Percentiles rank a stretch among this genome's conserved stretches.
These are phyloP conservation scores for Mycena haematopus DNA, from an alignment of 768 basidiomycete genomes.

Conservation along the genomic window DNA sequence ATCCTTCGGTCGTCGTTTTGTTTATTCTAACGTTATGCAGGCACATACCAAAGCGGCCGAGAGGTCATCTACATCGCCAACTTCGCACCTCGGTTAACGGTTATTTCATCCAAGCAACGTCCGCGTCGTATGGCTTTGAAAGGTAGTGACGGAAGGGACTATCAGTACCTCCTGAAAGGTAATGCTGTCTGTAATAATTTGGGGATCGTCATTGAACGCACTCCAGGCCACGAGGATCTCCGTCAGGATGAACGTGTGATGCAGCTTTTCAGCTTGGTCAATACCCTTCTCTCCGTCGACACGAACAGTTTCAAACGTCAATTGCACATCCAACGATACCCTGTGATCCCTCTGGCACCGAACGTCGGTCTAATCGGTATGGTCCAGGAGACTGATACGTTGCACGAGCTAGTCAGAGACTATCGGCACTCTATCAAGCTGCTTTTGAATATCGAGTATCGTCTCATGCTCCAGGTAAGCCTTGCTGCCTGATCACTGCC, in stretches of 20 bases:
- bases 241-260: slow-evolving; percentile 99
- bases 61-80: slow-evolving; percentile 81
- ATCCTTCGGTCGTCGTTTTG: neutral
- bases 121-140: slow-evolving; percentile 87
- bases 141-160: slow-evolving; percentile 92
- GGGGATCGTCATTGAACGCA: neutral
- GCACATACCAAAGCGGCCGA: slow-evolving; percentile 91
- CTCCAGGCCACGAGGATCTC: slow-evolving; percentile 92
- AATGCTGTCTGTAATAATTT: neutral
- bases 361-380: slow-evolving; percentile 94
- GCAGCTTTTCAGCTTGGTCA: slow-evolving; percentile 98
- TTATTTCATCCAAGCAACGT: slow-evolving; percentile 96
- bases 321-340: slow-evolving; percentile 90
- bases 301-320: slow-evolving; percentile 96
- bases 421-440: slow-evolving; percentile 97
- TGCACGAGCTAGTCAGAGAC: slow-evolving; percentile 95
- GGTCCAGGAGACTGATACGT: slow-evolving; percentile 93
- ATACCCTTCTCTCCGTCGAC: slow-evolving; percentile 91
- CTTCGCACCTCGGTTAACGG: slow-evolving; percentile 88
- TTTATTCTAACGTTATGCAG: slow-evolving; percentile 42
- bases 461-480: slow-evolving; percentile 92
- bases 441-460: slow-evolving; percentile 95
- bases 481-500: neutral
- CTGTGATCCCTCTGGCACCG: slow-evolving; percentile 93
- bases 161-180: slow-evolving; percentile 94